Conservation (phyloP, 345 rosid genomes). For the Salix exigua region DNA sequence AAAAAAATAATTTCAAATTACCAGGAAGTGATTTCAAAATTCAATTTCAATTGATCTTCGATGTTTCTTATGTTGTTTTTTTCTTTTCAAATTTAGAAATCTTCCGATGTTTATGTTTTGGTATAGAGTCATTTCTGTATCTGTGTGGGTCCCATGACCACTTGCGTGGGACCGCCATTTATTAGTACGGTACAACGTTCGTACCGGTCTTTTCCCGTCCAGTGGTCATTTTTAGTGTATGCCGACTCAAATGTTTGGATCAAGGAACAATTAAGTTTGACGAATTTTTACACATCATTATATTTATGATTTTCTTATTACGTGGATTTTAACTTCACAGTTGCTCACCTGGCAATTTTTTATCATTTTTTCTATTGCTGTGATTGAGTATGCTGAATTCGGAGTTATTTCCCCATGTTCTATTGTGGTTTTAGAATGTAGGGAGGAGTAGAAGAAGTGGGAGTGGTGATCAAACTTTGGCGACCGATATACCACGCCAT, state of each 20-base stretch:
- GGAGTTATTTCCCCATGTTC: not conserved
- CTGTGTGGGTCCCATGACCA: not conserved
- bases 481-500: constrained; percentile 45
- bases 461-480: constrained; percentile 42
- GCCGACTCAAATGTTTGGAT: not conserved
- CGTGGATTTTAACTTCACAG: not conserved
- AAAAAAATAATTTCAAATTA: not conserved
- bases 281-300: too few relatives aligned
- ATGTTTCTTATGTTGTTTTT: not conserved
- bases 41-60: not conserved
- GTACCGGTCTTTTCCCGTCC: not conserved
- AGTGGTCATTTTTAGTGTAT: not conserved
- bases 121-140: not conserved
- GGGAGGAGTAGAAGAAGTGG: constrained; percentile 58
- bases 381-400: not conserved
- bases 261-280: not conserved
- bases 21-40: not conserved
- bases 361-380: not conserved
- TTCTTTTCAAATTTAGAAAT: not conserved
- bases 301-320: not conserved
- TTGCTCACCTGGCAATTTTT: not conserved
- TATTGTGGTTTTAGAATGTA: constrained; percentile 39
- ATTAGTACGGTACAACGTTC: not conserved
- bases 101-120: not conserved
- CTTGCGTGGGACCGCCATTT: not conserved